Evolutionary conservation across 495 filamentous ascomycete genomes (phyloP).

Genomic region (Sphaerosporella brunnea): DNA sequence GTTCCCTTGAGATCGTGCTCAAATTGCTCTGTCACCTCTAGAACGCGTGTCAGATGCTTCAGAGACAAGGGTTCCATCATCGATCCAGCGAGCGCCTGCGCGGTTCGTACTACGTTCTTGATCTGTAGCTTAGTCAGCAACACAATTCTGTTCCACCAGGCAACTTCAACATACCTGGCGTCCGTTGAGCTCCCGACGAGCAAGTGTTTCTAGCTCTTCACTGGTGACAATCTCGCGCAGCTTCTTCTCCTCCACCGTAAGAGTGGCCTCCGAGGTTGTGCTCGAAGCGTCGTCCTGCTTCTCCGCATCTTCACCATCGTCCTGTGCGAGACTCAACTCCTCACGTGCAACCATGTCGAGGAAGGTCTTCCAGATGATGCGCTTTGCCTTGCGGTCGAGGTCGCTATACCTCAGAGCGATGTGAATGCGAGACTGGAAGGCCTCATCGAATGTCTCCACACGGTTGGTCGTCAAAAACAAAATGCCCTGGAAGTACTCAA

Average conservation of each 20-base stretch:
- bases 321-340: slow-evolving; percentile 16
- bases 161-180: slow-evolving; percentile 16
- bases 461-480: slow-evolving; percentile 37
- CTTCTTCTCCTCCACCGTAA: not conserved
- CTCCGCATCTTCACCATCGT: not conserved
- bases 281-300: not conserved
- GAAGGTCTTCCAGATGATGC: slow-evolving; percentile 25
- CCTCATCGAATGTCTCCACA: slow-evolving; percentile 33
- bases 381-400: slow-evolving; percentile 20
- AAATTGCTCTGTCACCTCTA: slow-evolving; percentile 50
- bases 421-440: slow-evolving; percentile 36
- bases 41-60: slow-evolving; percentile 47
- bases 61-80: slow-evolving; percentile 40
- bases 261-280: not conserved
- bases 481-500: slow-evolving; percentile 36
- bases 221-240: slow-evolving; percentile 18
- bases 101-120: slow-evolving; percentile 55
- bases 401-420: slow-evolving; percentile 29
- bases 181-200: slow-evolving; percentile 19
- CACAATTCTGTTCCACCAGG: not conserved
- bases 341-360: slow-evolving; percentile 22
- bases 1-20: slow-evolving; percentile 44
- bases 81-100: slow-evolving; percentile 51
- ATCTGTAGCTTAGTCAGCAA: slow-evolving; percentile 32
- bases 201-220: slow-evolving; percentile 16